Percentiles rank a stretch among this genome's conserved stretches.
Conservation (phyloP, 768 basidiomycete genomes). For the Rhodotorula toruloides region DNA sequence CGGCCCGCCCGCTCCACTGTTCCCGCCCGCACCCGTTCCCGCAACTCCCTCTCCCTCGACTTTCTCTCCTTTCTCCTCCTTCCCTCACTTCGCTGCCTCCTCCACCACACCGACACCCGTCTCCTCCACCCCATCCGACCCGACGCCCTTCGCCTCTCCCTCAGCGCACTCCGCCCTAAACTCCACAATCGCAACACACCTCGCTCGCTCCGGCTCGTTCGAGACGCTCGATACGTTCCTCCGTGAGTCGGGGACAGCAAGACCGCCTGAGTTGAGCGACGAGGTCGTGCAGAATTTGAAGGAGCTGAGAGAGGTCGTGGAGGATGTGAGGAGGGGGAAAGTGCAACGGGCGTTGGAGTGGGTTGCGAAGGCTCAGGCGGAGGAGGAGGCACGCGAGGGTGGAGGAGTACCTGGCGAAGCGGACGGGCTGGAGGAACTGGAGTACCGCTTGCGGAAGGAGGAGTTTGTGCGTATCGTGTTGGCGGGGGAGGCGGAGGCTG, state of each 20-base stretch:
- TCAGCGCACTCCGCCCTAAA: constrained; percentile 30
- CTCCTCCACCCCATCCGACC: constrained; percentile 51
- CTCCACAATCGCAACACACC: constrained; percentile 54
- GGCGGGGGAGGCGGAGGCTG: not conserved
- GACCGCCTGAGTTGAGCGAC: constrained; percentile 49
- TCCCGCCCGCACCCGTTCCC: constrained; percentile 9
- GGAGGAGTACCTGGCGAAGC: no score
- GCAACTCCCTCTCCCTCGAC: not conserved
- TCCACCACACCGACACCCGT: constrained; percentile 53
- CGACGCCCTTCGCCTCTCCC: constrained; percentile 50
- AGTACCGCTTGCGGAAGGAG: constrained; percentile 84
- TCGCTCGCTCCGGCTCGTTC: constrained; percentile 59
- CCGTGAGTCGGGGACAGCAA: constrained; percentile 63
- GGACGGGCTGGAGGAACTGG: no score
- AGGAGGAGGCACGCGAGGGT: constrained; percentile 42
- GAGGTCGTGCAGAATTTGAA: constrained; percentile 53
- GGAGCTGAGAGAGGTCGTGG: constrained; percentile 47
- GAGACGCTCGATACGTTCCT: constrained; percentile 64
- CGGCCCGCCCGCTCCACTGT: constrained; percentile 19
- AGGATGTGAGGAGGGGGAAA: constrained; percentile 36
- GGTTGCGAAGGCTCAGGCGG: constrained; percentile 59
- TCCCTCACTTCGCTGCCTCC: constrained; percentile 15
- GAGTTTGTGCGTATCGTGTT: constrained; percentile 74
- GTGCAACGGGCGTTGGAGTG: constrained; percentile 70
- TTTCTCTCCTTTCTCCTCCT: constrained; percentile 13